Evolutionary conservation across 345 rosid genomes (phyloP).

Genomic region (Heritiera littoralis): DNA sequence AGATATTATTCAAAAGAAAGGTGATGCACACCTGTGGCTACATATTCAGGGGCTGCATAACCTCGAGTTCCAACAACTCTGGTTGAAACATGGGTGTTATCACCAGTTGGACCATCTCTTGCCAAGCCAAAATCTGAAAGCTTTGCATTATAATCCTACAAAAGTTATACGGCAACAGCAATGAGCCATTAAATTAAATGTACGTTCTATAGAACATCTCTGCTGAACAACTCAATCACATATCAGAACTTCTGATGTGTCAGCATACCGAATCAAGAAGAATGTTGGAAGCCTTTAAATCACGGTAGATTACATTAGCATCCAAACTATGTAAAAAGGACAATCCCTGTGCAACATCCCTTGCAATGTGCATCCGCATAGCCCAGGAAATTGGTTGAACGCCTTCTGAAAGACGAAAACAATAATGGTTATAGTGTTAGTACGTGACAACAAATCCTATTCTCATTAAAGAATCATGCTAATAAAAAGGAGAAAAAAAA

Average conservation of each 20-base stretch:
- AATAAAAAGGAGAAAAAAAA: background rate
- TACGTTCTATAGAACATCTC: background rate
- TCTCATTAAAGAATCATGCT: background rate
- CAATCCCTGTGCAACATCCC: slow-evolving; percentile 57
- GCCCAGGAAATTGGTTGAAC: slow-evolving; percentile 61
- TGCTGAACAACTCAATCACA: background rate
- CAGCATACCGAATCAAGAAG: slow-evolving; percentile 62
- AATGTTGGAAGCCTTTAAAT: slow-evolving; percentile 68
- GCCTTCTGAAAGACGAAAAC: slow-evolving; percentile 41
- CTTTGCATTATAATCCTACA: slow-evolving; percentile 71
- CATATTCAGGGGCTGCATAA: slow-evolving; percentile 92
- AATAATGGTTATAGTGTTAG: background rate
- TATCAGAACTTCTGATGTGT: slow-evolving; percentile 11
- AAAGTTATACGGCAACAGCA: background rate
- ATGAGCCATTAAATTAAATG: slow-evolving; percentile 13
- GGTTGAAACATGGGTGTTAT: slow-evolving; percentile 88
- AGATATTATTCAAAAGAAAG: background rate
- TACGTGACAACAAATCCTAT: background rate
- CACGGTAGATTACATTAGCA: slow-evolving; percentile 68
- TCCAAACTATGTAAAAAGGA: slow-evolving; percentile 61
- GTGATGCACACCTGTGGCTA: slow-evolving; percentile 65
- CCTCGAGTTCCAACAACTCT: slow-evolving; percentile 86
- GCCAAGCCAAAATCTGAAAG: slow-evolving; percentile 98
- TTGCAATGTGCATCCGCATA: slow-evolving; percentile 51
- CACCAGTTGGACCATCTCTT: slow-evolving; percentile 88